These are phyloP conservation scores for Penicillium sp. DNA, from an alignment of 2,329 filamentous ascomycete genomes.

Conservation along the genomic window DNA sequence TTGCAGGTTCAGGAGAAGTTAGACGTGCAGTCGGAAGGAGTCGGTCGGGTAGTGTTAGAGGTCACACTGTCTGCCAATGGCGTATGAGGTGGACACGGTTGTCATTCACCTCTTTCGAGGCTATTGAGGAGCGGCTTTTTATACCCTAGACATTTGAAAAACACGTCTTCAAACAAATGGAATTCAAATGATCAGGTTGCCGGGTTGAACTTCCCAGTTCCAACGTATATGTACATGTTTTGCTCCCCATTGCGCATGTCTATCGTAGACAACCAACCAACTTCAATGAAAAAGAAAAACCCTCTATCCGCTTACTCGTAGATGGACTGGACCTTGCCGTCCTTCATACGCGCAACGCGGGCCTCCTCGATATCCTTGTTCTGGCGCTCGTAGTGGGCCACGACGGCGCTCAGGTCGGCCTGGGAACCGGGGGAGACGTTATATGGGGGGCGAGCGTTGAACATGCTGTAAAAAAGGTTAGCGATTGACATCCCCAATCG, in stretches of 20 bases:
- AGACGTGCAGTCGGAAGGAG: constrained; percentile 51
- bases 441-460: constrained; percentile 67
- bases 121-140: neutral
- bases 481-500: neutral
- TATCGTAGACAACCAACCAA: constrained; percentile 30
- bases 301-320: constrained; percentile 46
- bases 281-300: constrained; percentile 27
- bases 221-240: constrained; percentile 46
- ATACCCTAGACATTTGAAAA: neutral
- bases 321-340: constrained; percentile 51
- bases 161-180: constrained; percentile 29
- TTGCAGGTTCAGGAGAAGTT: constrained; percentile 41
- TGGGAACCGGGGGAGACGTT: constrained; percentile 68
- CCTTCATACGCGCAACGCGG: constrained; percentile 56
- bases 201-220: constrained; percentile 34
- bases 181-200: constrained; percentile 37
- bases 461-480: constrained; percentile 54
- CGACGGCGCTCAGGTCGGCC: constrained; percentile 64
- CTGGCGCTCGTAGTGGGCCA: constrained; percentile 67
- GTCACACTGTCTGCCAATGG: constrained; percentile 29
- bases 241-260: constrained; percentile 33
- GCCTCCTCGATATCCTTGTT: constrained; percentile 63
- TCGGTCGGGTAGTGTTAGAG: constrained; percentile 53
- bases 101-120: neutral
- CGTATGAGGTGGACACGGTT: neutral